Base-by-base conservation (phyloP, 2,329 filamentous ascomycete species). In the Cordyceps javanica region DNA sequence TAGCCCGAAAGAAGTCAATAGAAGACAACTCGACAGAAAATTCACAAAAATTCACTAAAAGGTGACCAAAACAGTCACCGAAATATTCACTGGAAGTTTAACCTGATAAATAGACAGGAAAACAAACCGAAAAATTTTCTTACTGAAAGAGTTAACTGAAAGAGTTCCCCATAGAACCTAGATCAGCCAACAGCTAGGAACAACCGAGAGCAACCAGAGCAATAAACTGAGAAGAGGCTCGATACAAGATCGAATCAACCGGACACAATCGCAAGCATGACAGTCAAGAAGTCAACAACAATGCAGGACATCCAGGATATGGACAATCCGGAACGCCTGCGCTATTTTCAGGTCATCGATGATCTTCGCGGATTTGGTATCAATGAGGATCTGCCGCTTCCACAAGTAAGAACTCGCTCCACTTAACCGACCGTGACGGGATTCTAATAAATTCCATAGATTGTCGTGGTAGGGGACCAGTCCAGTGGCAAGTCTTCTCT, bases 381-480 rank as follows among this genome's bases (percentile, higher is more conserved):
- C 48, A 50, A 50, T n/a, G 48, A 50, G 9, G 48, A 50, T 14
- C 16, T 50, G n/a, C 48, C 48, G n/a, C 48, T 50, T 50, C 48
- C 48, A 36, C 48, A 50, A n/a, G 48, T 25, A 50, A 38, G 48
- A 38, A 3, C 10, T 38, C 48, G n/a, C 21, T 25, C n/a, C n/a
- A n/a, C n/a, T 32, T 11, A 32, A 32, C 30, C 10, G 7, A n/a
- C 19, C 14, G 21, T 50, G 14, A 7, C n/a, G 2, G 16, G 16
- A 32, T 14, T 34, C 48, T 50, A 50, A 50, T 26, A n/a, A 39
- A 3, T 3, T 3, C 13, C 25, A 39, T 41, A 52, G 49, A 52
- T 52, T 41, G 36, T 52, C 21, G 49, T 52, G 21, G 25, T 52
- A 28, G 36, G 49, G 19, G 49, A 52, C 36, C 36, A 52, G 14